Evolutionary conservation across 2,329 filamentous ascomycete genomes (phyloP).

Genomic region (Helotiales sp.): DNA sequence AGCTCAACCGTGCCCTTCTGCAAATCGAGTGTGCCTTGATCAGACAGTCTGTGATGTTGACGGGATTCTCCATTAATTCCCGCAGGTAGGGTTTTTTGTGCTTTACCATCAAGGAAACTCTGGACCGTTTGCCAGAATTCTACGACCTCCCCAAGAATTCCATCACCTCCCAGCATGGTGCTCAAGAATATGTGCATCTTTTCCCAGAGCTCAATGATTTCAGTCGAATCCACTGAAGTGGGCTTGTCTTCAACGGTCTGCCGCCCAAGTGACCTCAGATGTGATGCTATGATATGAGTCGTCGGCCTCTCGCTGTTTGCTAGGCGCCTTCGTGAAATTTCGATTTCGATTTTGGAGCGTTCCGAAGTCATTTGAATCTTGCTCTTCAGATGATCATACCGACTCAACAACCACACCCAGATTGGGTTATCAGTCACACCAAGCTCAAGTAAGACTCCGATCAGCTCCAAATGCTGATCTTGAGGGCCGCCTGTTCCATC

Average conservation of each 20-base stretch:
- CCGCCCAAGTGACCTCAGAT: slow-evolving; percentile 75
- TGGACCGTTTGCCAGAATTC: slow-evolving; percentile 95
- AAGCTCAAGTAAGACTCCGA: slow-evolving; percentile 85
- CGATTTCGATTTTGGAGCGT: slow-evolving; percentile 88
- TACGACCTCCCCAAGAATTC: slow-evolving; percentile 84
- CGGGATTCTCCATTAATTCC: slow-evolving; percentile 83
- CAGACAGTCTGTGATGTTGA: slow-evolving; percentile 78
- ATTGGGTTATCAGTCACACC: slow-evolving; percentile 96
- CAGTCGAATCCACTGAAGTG: slow-evolving; percentile 74
- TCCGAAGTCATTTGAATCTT: slow-evolving; percentile 83
- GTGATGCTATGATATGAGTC: slow-evolving; percentile 70
- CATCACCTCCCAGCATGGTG: slow-evolving; percentile 75
- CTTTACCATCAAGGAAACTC: slow-evolving; percentile 85
- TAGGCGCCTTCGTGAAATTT: slow-evolving; percentile 82
- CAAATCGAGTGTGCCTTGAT: slow-evolving; percentile 71
- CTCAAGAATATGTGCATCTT: slow-evolving; percentile 77
- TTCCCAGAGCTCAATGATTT: slow-evolving; percentile 92
- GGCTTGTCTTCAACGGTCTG: slow-evolving; percentile 66
- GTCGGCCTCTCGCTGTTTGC: slow-evolving; percentile 75
- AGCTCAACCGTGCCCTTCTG: slow-evolving; percentile 81
- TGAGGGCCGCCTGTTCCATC: slow-evolving; percentile 53
- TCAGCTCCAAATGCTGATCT: slow-evolving; percentile 89
- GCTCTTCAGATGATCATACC: slow-evolving; percentile 86
- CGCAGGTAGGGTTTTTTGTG: slow-evolving; percentile 77
- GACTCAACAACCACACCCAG: slow-evolving; percentile 91